phyloP scores from a whole-genome alignment of 1,139 yeast species.

The Kodamaea fungicola region DNA sequence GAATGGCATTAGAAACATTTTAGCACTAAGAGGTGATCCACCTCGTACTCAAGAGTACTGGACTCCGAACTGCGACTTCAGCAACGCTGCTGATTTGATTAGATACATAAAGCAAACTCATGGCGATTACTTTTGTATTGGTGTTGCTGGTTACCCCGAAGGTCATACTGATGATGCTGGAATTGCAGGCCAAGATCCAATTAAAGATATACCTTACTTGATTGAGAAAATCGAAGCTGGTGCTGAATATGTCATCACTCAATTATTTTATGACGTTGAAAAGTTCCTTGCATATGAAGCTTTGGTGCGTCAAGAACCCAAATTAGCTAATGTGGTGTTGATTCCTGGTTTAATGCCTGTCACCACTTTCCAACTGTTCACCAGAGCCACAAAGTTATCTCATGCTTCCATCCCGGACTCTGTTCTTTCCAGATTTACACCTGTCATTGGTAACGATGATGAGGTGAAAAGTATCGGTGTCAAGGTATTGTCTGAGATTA shows the following conservation, averaged over 20 bases:
- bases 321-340: conserved; percentile 48
- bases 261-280: conserved; percentile 41
- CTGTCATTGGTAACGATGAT: conserved; percentile 76
- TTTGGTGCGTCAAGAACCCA: conserved; percentile 30
- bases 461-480: conserved; percentile 83
- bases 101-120: conserved; percentile 64
- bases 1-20: conserved; percentile 77
- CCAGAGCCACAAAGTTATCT: conserved; percentile 84
- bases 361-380: conserved; percentile 79
- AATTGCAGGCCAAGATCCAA: conserved; percentile 55
- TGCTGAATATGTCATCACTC: conserved; percentile 45
- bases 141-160: conserved; percentile 95
- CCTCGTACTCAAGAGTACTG: conserved; percentile 79
- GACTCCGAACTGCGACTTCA: conserved; percentile 57
- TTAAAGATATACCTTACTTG: conserved; percentile 70
- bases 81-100: conserved; percentile 80
- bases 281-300: conserved; percentile 39
- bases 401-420: conserved; percentile 78
- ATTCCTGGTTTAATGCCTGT: conserved; percentile 98
- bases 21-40: conserved; percentile 95
- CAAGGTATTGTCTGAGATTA: conserved; percentile 61
- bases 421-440: conserved; percentile 40
- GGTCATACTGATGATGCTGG: conserved; percentile 90
- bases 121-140: conserved; percentile 78
- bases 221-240: conserved; percentile 46